phyloP scores from a whole-genome alignment of 225 moss, liverwort and hornwort genomes.

The Antitrichia curtipendula region DNA sequence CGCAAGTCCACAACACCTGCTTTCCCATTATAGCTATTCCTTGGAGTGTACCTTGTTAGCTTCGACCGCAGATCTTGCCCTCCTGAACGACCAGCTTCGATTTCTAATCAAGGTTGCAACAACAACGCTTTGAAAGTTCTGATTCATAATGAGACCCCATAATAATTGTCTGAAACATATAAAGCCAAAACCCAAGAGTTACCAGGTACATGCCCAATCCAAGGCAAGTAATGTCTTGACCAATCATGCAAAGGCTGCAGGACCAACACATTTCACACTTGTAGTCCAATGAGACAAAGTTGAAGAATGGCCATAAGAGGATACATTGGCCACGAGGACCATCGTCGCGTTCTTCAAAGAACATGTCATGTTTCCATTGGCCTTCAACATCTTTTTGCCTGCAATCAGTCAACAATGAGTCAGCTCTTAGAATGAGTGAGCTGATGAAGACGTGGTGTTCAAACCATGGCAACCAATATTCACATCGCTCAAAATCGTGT shows the following conservation, averaged over 20 bases:
- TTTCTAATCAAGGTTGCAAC: slow-evolving; percentile 5
- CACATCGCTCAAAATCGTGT: background rate
- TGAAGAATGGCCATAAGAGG: background rate
- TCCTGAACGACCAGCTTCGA: slow-evolving; percentile 30
- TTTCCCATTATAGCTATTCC: slow-evolving; percentile 39
- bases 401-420: background rate
- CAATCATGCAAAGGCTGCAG: background rate
- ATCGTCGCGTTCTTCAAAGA: slow-evolving; percentile 47
- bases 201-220: background rate
- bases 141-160: background rate
- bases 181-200: background rate
- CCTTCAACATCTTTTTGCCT: slow-evolving; percentile 64
- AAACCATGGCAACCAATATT: background rate
- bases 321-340: slow-evolving; percentile 63
- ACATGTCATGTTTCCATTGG: slow-evolving; percentile 96
- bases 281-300: background rate
- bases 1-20: slow-evolving; percentile 63
- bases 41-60: slow-evolving; percentile 30
- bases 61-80: slow-evolving; percentile 40
- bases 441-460: background rate
- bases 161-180: background rate
- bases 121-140: background rate
- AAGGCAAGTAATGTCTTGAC: background rate
- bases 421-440: background rate
- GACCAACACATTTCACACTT: background rate